Base-by-base conservation (phyloP, 441 rosid species). In the Arabidopsis hybrid region DNA sequence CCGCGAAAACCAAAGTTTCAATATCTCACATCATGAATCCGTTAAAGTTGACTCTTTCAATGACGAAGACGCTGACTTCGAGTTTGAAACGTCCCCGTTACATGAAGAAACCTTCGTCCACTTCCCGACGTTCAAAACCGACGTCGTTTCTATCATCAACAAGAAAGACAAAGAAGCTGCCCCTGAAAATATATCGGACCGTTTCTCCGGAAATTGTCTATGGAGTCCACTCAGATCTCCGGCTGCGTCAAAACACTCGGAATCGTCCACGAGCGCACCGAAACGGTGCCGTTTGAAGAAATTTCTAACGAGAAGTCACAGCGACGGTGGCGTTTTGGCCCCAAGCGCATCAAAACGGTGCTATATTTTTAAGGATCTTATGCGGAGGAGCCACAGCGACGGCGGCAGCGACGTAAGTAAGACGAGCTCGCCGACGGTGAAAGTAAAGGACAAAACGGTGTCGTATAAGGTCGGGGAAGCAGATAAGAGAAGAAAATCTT, bases 71-170 rank as follows among this genome's bases (percentile, higher is more conserved):
- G 21, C 10, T 51, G 75, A 71, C 60, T 71, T 71, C 55, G 62
- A 61, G 55, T 71, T 71, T 11, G 69, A 73, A 46, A 73, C 71
- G 40, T 40, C 71, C 13, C 65, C 77, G 65, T 65, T 57, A 4
- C 64, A 21, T 1, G 71, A 55, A 32, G 61, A 72, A 5, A 53
- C 60, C 2, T 63, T 53, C 12, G 42, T 55, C 56, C 32, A 32
- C 42, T 71, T 62, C 57, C 70, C 49, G 14, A 35, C 63, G 32
- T 60, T 63, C 65, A 9, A 14, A 13, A 42, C 42, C 16, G 57
- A n/a, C 3, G 46, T 3, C n/a, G 66, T 57, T 42, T 42, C 3
- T 8, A 4, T 26, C 68, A 26, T 5, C 11, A 10, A 35, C 34
- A 17, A 70, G 49, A 16, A 38, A 42, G 45, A 13, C 7, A 14